Conservation (phyloP, 169 alveolate genomes). For the Babesia gibsoni region DNA sequence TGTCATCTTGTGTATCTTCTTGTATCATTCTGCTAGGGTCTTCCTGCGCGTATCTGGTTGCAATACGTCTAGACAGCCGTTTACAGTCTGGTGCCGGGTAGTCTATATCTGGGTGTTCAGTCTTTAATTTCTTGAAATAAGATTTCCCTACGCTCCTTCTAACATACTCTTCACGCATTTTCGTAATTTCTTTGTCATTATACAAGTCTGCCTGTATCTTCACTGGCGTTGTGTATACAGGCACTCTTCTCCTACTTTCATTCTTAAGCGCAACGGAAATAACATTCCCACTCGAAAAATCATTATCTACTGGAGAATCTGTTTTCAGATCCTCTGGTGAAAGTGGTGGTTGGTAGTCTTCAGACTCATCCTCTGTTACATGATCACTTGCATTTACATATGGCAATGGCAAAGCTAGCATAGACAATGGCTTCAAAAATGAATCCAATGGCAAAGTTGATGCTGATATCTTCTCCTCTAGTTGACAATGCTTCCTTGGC, state of each 20-base stretch:
- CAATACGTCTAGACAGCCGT: not conserved
- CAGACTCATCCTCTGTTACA: not conserved
- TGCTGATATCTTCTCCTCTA: slow-evolving; percentile 9
- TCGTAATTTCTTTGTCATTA: not conserved
- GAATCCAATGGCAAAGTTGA: slow-evolving; percentile 15
- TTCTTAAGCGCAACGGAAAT: not conserved
- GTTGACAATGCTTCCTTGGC: slow-evolving; percentile 2
- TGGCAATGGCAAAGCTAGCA: slow-evolving; percentile 9
- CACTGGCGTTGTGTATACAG: not conserved
- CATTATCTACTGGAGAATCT: not conserved
- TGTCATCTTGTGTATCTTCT: not conserved
- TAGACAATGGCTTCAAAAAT: slow-evolving; percentile 18
- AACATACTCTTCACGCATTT: slow-evolving; percentile 25
- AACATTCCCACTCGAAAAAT: too few relatives aligned
- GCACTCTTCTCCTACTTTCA: not conserved
- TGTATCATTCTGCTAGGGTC: not conserved
- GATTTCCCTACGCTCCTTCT: not conserved
- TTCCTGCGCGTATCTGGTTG: not conserved
- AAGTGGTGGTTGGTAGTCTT: not conserved
- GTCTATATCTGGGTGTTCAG: slow-evolving; percentile 12
- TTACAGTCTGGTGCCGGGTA: not conserved
- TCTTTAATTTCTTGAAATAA: not conserved
- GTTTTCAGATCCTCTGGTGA: not conserved
- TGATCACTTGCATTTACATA: not conserved
- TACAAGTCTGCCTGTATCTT: not conserved